Base-by-base conservation (phyloP, 83 land plant species). In the Larix sibirica region DNA sequence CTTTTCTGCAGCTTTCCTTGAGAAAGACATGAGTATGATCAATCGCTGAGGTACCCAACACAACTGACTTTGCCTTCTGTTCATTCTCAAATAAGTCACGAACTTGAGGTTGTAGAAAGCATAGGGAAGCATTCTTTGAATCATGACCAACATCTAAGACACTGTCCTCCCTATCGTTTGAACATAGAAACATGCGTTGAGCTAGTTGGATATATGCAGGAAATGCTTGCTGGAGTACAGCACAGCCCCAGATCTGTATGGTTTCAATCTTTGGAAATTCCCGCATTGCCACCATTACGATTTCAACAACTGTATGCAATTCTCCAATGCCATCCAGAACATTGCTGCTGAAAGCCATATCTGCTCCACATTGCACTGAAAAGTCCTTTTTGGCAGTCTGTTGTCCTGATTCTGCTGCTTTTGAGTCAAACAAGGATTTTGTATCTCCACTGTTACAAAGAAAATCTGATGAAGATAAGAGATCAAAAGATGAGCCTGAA, bases 171-270 rank as follows among this genome's bases (percentile, higher is more conserved):
- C 21, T 33, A 64, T 47, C 81, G n/a, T 21, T 23, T 16, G 83
- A 77, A 38, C 28, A 23, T 10, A 62, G 84, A 14, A 28, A 24
- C 33, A 78, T 79, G 7, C 84, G 56, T 18, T 83, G 81, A 17
- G 83, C 42, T 38, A 80, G 80, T 26, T 79, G 84, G n/a, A 83
- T 83, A 61, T 83, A 83, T 18, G 84, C 83, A 20, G 80, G 84
- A 47, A 47, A 47, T 47, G 50, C 9, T 47, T 47, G 84, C 64
- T 83, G 84, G 5, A 83, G 83, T n/a, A 83, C 84, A 23, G 82
- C 84, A 83, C 84, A 83, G 24, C 84, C 83, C 84, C 84, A 83
- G 14, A 47, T 58, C 82, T 83, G 85, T 54, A 83, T 84, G 47
- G 56, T 80, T 58, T 83, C 84, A 31, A 80, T 84, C 24, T 79